Base-by-base conservation (phyloP, 805 yeast species). In the Peterozyma toletana region DNA sequence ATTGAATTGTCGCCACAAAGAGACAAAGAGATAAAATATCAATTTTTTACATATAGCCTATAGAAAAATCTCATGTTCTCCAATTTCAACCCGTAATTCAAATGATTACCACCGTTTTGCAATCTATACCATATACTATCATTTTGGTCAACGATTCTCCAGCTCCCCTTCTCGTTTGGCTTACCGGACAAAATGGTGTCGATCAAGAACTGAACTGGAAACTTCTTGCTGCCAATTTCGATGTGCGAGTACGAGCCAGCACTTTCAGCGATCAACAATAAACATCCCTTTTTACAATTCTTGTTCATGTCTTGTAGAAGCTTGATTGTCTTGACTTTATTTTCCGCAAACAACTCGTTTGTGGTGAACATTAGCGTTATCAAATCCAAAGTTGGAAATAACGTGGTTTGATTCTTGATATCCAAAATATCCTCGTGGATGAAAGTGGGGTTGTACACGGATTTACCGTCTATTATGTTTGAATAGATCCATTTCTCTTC, bases 191-290 rank as follows among this genome's bases (percentile, higher is more conserved):
- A 62, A 1, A 86, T 69, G 33, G 83, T 85, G 55, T 88, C 95
- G 10, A 89, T 68, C 35, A 88, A 67, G 53, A 83, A 86, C 50
- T 86, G 89, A 3, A 88, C 81, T 0, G 96, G 96, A 64, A 88
- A 88, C 50, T 68, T 75, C 58, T 83, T 87, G 30, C 77, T 60
- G 3, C 96, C 96, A 37, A 88, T 73, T 2, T 78, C 71, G 34
- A 88, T 84, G 53, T 86, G 82, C 1, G 95, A 86, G 60, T 81
- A 88, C 9, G 95, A 84, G 0, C 96, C 96, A 0, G 96, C 96
- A 63, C 93, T 83, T 55, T 88, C 96, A 2, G 86, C 77, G 18
- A 88, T 77, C 38, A 89, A 66, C 33, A 88, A 60, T 29, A 74
- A 59, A 13, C 86, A 63, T 0, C 90, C 93, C 1, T 59, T 44